phyloP scores from a whole-genome alignment of 495 filamentous ascomycete genomes.

The Xylaria castorea region DNA sequence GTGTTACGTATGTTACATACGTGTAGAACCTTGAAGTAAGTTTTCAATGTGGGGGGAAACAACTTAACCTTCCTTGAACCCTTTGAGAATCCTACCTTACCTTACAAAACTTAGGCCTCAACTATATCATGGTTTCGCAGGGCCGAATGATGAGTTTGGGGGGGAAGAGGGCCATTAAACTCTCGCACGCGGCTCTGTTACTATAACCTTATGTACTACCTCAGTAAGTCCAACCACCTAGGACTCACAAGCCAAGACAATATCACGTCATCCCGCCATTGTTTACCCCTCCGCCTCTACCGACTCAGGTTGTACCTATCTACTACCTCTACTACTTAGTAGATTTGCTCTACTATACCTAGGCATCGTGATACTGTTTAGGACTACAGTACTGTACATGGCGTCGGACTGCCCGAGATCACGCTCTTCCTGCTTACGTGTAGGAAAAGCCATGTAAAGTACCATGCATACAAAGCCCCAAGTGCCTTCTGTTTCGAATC shows the following conservation, averaged over 20 bases:
- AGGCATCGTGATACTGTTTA: slow-evolving; percentile 1
- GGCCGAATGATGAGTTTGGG: background rate
- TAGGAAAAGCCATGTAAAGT: slow-evolving; percentile 21
- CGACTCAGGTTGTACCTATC: background rate
- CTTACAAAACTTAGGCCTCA: background rate
- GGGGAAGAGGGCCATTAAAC: background rate
- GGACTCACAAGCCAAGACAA: slow-evolving; percentile 5
- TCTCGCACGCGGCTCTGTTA: background rate
- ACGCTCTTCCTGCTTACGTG: slow-evolving; percentile 15
- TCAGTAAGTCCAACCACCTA: background rate
- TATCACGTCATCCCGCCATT: slow-evolving; percentile 8
- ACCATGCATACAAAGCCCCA: slow-evolving; percentile 25
- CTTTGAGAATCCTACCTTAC: background rate
- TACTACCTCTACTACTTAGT: background rate
- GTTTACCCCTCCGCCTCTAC: background rate
- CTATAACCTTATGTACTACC: background rate
- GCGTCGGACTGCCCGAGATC: slow-evolving; percentile 21
- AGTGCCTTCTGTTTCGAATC: slow-evolving; percentile 23
- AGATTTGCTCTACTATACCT: background rate
- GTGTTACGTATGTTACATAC: background rate
- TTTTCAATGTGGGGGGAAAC: background rate
- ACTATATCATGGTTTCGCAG: background rate
- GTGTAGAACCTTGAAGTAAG: background rate
- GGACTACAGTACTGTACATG: slow-evolving; percentile 8
- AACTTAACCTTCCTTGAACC: background rate